Evolutionary conservation across 108 stramenopile species (phyloP), one percentile per base, ranked within the genome.

Genomic region (Cylindrotheca fusiformis): DNA sequence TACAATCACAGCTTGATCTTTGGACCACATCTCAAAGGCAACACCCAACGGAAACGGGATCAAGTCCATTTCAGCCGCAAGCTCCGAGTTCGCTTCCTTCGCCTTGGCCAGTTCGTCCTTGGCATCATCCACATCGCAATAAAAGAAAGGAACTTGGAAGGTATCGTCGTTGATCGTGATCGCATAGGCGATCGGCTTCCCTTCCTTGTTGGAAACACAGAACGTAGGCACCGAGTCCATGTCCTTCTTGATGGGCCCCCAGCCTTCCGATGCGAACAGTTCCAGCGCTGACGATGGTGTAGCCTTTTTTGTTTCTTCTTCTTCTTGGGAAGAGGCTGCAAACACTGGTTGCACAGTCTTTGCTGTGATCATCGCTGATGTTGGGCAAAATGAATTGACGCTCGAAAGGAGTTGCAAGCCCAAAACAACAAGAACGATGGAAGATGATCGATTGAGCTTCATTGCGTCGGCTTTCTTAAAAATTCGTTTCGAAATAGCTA

Each of bases 61-160:
- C 18, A 74, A 47, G 29, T 60, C 52, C 30, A 67, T 30, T 8
- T 71, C 48, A 12, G 26, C 57, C 28, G 30, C 53, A 8, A 31
- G n/a, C 2, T 45, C 26, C 5, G 21, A 2, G 20, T 45, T 67
- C 17, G 52, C 72, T 53, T 60, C 54, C 36, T 65, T 60, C 4
- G 80, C 79, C 23, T 65, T 75, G 41, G 70, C 67, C 47, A 83
- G 57, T 67, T 83, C 85, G 19, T 32, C 49, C 56, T 69, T 19
- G 5, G 82, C 85, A 48, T 77, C 85, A 4, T 75, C 74, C n/a
- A 86, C 78, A 49, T 80, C 76, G 29, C 69, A 67, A 57, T 68
- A 86, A 53, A 86, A 83, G 48, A 86, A 72, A 1, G 85, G 77
- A 2, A 86, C 66, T 20, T 74, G 59, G 31, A 27, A 67, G 3